Conservation (phyloP, 257 asterid genomes). For the Ocimum tenuiflorum region DNA sequence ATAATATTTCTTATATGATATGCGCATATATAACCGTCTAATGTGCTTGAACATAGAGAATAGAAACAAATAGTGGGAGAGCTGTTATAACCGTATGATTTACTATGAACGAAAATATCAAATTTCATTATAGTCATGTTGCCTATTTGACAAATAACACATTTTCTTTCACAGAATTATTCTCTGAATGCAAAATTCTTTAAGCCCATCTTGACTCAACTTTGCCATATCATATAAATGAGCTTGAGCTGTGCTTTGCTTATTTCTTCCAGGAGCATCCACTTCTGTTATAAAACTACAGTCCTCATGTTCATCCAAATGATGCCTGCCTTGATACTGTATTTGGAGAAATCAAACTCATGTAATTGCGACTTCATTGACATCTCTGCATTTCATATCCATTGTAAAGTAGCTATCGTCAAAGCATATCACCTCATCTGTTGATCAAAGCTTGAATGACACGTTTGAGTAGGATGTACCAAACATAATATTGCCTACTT, state of each 20-base stretch:
- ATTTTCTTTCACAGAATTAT: too few relatives aligned
- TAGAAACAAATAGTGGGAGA: background rate
- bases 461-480: background rate
- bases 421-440: background rate
- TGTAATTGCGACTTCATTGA: background rate
- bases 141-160: background rate
- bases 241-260: background rate
- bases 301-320: background rate
- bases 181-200: background rate
- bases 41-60: background rate
- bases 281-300: background rate
- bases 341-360: background rate
- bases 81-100: too few relatives aligned
- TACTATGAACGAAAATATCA: too few relatives aligned
- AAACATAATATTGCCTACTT: background rate
- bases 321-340: background rate
- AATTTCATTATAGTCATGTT: too few relatives aligned
- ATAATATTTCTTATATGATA: too few relatives aligned
- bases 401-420: background rate
- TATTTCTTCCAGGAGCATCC: background rate
- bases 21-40: background rate
- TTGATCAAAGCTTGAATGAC: background rate
- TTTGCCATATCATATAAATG: background rate
- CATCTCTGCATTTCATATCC: background rate
- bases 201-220: background rate